Conservation (phyloP, 345 rosid genomes). For the Gossypium herbaceum region DNA sequence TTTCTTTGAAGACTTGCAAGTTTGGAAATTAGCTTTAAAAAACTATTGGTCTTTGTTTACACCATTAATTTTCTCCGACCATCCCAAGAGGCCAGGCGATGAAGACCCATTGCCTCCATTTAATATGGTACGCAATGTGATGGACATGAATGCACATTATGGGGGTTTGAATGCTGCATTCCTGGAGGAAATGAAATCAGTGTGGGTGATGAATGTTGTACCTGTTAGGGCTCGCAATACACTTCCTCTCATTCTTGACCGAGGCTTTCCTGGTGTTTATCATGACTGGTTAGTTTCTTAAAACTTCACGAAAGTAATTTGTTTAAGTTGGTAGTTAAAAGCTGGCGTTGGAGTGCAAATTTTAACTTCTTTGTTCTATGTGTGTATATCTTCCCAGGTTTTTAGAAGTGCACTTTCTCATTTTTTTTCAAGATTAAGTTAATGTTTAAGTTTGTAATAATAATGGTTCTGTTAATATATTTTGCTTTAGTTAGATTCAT, state of each 20-base stretch:
- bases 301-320: not conserved
- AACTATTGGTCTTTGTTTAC: conserved; percentile 95
- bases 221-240: conserved; percentile 67
- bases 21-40: conserved; percentile 68
- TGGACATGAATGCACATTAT: conserved; percentile 96
- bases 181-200: conserved; percentile 63
- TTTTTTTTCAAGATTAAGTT: not conserved
- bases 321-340: not conserved
- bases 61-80: conserved; percentile 95
- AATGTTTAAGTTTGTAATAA: not conserved
- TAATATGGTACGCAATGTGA: conserved; percentile 94
- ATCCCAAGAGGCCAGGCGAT: conserved; percentile 98
- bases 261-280: conserved; percentile 81
- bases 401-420: not conserved
- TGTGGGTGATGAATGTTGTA: conserved; percentile 96
- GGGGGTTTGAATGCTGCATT: conserved; percentile 82
- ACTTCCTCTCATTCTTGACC: conserved; percentile 85
- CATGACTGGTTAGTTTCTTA: conserved; percentile 78
- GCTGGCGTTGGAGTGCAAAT: not conserved
- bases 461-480: not conserved
- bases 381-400: not conserved
- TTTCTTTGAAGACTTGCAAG: conserved; percentile 59
- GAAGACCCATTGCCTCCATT: conserved; percentile 96
- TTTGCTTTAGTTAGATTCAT: not conserved
- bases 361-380: not conserved